These are phyloP conservation scores for Paspalum notatum DNA, from an alignment of 176 grass and related monocot genomes.

Conservation along the genomic window DNA sequence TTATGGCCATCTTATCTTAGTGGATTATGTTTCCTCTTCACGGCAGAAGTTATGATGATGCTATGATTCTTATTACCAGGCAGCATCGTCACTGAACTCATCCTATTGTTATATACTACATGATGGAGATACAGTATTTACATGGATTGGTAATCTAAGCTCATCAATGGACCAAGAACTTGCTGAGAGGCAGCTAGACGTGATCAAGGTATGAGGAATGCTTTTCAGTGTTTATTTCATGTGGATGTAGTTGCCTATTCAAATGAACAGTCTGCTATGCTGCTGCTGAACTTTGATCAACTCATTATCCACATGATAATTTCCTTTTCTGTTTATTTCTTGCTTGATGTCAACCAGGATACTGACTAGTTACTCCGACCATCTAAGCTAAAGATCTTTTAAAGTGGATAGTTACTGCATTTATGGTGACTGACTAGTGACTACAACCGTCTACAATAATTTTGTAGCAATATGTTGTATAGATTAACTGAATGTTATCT, in stretches of 20 bases:
- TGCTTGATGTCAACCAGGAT: slow-evolving; percentile 25
- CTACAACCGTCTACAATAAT: slow-evolving; percentile 9
- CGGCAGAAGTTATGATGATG: slow-evolving; percentile 18
- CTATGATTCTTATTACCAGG: slow-evolving; percentile 64
- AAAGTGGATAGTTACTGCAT: slow-evolving; percentile 9
- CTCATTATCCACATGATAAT: slow-evolving; percentile 21
- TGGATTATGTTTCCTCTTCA: neutral
- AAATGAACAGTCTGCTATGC: slow-evolving; percentile 17
- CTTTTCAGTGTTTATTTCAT: slow-evolving; percentile 35
- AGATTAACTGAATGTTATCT: neutral
- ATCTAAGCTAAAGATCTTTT: slow-evolving; percentile 14
- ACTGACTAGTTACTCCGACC: neutral
- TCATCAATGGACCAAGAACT: slow-evolving; percentile 93
- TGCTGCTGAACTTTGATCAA: neutral
- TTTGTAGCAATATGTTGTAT: slow-evolving; percentile 7
- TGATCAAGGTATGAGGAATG: slow-evolving; percentile 83
- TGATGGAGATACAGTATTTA: slow-evolving; percentile 85
- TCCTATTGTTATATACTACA: slow-evolving; percentile 98
- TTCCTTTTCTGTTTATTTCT: neutral
- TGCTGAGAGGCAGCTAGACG: slow-evolving; percentile 92
- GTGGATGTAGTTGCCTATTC: neutral
- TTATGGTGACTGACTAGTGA: slow-evolving; percentile 6
- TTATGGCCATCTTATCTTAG: slow-evolving; percentile 27
- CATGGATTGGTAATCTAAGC: slow-evolving; percentile 88
- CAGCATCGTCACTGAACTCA: slow-evolving; percentile 84